Base-by-base conservation (phyloP, 2,329 filamentous ascomycete species). In the Chalara sp. region DNA sequence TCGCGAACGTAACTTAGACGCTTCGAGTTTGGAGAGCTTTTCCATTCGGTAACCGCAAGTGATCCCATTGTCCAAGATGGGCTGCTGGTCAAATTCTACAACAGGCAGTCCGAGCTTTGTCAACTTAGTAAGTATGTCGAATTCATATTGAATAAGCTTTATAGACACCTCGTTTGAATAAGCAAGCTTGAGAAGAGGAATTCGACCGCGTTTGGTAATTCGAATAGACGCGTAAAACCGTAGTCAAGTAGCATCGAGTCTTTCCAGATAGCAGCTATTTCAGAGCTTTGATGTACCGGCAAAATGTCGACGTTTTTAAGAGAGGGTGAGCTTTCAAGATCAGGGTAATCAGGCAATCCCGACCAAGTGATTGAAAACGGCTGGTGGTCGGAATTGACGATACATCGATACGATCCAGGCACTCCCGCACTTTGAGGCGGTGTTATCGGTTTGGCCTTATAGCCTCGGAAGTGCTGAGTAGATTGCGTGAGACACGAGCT, bases 151-250 rank as follows among this genome's bases (percentile, higher is more conserved):
- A 48, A 55, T 52, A 13, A 55, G 53, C 50, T 53, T 52, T 21
- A 50, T 55, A 50, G 50, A 55, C 39, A 55, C 47, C 47, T 53
- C 50, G 47, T 55, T 43, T 48, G 42, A 48, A 47, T 53, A 39
- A 44, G 53, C 50, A 53, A 55, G 50, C 49, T 55, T 55, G 31
- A 55, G 50, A 48, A 55, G 53, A 53, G 53, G 53, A 47, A 55
- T 53, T 55, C 32, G 47, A 49, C 43, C 35, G 50, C 50, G 33
- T 47, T 55, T 42, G 47, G 47, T 50, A 35, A 50, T 53, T 53
- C 50, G 53, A 55, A 55, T 50, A 45, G 50, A 55, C 32, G 50
- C 50, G 42, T 55, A 50, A 50, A 50, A 44, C 50, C 50, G 39
- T 55, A 55, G 48, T 55, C 50, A 49, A 55, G 5, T 48, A 53